Evolutionary conservation across 2,329 filamentous ascomycete genomes (phyloP).

Genomic region (Trichoderma sp.): DNA sequence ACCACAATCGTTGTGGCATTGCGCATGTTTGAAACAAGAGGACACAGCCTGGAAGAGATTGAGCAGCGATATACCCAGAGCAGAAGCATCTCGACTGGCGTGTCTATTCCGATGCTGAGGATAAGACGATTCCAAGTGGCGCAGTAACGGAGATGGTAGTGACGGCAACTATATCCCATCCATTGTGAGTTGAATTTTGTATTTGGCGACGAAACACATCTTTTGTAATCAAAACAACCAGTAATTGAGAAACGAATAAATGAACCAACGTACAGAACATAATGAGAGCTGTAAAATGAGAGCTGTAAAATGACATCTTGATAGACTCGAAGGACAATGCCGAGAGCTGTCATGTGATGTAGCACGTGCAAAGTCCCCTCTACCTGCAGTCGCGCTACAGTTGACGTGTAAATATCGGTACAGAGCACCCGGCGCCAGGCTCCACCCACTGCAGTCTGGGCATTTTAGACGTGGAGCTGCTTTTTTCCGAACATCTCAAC

Average conservation of each 20-base stretch:
- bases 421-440: background rate
- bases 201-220: background rate
- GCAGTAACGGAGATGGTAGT: background rate
- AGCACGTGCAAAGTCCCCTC: background rate
- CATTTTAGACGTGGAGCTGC: conserved; percentile 15
- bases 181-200: background rate
- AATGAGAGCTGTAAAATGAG: background rate
- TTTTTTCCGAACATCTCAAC: conserved; percentile 19
- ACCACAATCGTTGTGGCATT: conserved; percentile 41
- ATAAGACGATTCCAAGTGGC: background rate
- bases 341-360: background rate
- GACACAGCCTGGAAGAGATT: conserved; percentile 46
- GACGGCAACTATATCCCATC: background rate
- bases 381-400: background rate
- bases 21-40: conserved; percentile 48
- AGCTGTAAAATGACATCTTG: background rate
- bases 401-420: background rate
- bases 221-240: background rate
- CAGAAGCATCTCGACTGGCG: background rate
- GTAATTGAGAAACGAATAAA: background rate
- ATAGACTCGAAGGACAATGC: background rate
- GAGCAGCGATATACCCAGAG: conserved; percentile 15
- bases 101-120: conserved; percentile 2
- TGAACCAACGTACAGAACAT: background rate
- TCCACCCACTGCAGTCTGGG: conserved; percentile 8